These are phyloP conservation scores for Penicillium subrubescens DNA, from an alignment of 495 filamentous ascomycete species.

Conservation along the genomic window DNA sequence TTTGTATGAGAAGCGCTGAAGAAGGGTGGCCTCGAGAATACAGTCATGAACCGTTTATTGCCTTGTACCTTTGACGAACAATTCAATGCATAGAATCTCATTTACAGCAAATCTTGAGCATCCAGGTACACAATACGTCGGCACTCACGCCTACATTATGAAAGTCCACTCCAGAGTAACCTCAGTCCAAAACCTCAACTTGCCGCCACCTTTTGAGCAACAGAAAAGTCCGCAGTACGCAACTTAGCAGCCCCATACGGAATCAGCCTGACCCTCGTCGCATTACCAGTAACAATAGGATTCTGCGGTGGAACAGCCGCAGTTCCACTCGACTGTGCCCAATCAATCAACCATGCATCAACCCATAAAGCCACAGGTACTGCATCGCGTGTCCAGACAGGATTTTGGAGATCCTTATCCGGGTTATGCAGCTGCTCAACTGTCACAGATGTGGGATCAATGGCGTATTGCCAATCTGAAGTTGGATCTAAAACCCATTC, in stretches of 20 bases:
- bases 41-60: too few species aligned
- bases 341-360: constrained; percentile 56
- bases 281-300: constrained; percentile 47
- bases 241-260: constrained; percentile 61
- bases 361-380: constrained; percentile 51
- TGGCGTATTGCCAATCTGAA: constrained; percentile 26
- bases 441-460: constrained; percentile 23
- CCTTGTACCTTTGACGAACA: too few species aligned
- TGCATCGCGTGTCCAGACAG: constrained; percentile 51
- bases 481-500: constrained; percentile 14
- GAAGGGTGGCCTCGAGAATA: too few species aligned
- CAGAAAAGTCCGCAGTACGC: constrained; percentile 61
- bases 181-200: neutral
- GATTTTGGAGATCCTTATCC: constrained; percentile 37
- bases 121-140: too few species aligned
- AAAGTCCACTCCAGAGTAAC: neutral
- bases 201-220: neutral
- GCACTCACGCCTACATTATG: neutral
- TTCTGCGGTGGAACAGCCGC: neutral
- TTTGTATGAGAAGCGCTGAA: too few species aligned
- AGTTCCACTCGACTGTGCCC: constrained; percentile 44
- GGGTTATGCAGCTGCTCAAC: constrained; percentile 11
- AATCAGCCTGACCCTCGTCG: constrained; percentile 47
- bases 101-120: too few species aligned
- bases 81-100: too few species aligned